Percentiles rank a stretch among this genome's conserved stretches.
Evolutionary conservation across 2,329 filamentous ascomycete species (phyloP).

Genomic region (Penicillium sp.): DNA sequence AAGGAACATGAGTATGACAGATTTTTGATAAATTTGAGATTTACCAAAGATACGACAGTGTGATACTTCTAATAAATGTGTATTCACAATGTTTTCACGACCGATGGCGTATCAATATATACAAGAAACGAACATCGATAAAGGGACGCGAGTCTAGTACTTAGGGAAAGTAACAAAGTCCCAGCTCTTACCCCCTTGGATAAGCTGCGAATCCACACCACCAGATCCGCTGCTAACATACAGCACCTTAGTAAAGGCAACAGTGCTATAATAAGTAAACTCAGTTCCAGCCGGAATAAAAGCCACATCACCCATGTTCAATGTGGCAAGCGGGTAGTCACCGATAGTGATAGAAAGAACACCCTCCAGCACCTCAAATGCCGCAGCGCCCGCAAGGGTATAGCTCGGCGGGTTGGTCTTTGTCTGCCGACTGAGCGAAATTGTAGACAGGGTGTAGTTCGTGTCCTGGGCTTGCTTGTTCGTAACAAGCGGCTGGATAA

Average conservation of each 20-base stretch:
- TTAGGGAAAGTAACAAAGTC: conserved; percentile 21
- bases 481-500: conserved; percentile 49
- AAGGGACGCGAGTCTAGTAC: neutral
- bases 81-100: neutral
- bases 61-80: neutral
- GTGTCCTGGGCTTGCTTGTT: conserved; percentile 37
- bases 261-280: conserved; percentile 38
- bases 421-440: conserved; percentile 38
- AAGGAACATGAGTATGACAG: neutral
- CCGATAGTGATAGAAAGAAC: conserved; percentile 35
- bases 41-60: neutral
- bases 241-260: conserved; percentile 25
- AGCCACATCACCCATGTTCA: conserved; percentile 41
- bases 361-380: conserved; percentile 44
- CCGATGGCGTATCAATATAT: neutral
- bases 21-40: neutral
- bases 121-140: neutral
- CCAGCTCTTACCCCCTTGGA: conserved; percentile 17
- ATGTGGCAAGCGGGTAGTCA: conserved; percentile 26
- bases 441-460: conserved; percentile 48
- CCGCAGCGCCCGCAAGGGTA: conserved; percentile 32
- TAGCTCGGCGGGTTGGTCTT: conserved; percentile 24
- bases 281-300: conserved; percentile 34
- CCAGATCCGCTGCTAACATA: conserved; percentile 21
- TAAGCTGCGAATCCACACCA: conserved; percentile 21